A percentile compares a stretch with the other conserved stretches of the same genome.
These are phyloP conservation scores for Cymbopogon citratus DNA, from an alignment of 176 grass and related monocot genomes.

Conservation along the genomic window DNA sequence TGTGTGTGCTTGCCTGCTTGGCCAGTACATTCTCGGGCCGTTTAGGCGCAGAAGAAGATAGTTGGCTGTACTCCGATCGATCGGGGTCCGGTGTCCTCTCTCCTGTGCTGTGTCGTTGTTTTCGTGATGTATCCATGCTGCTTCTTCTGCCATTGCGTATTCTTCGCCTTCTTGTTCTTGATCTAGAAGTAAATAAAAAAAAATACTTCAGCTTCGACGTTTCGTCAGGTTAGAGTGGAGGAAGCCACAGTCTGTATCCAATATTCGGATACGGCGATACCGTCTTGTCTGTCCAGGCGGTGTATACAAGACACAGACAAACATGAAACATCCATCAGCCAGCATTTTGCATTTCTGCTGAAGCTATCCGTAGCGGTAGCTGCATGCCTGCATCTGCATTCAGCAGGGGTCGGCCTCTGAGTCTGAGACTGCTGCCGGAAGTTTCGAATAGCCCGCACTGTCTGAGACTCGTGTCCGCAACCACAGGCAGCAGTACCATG, in stretches of 20 bases:
- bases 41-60: conserved; percentile 22
- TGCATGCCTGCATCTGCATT: too few relatives aligned
- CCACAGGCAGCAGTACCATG: too few relatives aligned
- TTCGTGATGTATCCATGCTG: background rate
- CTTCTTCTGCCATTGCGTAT: background rate
- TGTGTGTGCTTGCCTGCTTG: background rate
- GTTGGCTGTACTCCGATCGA: background rate
- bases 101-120: background rate
- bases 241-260: too few relatives aligned
- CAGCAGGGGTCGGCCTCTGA: too few relatives aligned
- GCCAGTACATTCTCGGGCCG: background rate
- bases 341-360: too few relatives aligned
- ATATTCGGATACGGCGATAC: too few relatives aligned
- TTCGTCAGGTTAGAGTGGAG: background rate
- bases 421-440: too few relatives aligned
- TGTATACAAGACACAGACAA: background rate
- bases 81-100: background rate
- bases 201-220: background rate
- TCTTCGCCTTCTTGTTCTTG: background rate
- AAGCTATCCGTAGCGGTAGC: too few relatives aligned
- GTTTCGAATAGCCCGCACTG: too few relatives aligned
- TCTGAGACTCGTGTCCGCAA: too few relatives aligned
- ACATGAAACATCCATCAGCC: background rate
- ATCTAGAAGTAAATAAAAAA: conserved; percentile 31
- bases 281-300: background rate